These are phyloP conservation scores for Marchantia polymorpha DNA, from an alignment of 225 moss, liverwort and hornwort genomes.

Conservation along the genomic window DNA sequence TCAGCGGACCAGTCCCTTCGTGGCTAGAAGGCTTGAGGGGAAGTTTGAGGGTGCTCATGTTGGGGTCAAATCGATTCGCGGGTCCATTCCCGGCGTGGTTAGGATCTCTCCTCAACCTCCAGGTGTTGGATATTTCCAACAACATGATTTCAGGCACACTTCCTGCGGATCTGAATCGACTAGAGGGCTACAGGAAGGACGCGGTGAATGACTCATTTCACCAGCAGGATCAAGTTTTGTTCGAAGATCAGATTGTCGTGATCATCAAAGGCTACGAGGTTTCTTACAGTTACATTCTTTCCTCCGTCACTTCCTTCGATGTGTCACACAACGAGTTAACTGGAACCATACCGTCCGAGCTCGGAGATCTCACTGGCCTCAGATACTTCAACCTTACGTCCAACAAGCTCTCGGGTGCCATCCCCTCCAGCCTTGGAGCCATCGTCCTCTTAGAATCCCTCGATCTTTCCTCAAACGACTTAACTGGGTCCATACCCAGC, in stretches of 20 bases:
- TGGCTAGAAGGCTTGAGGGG: neutral
- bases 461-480: constrained; percentile 25
- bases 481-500: constrained; percentile 29
- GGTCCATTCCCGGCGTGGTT: constrained; percentile 1
- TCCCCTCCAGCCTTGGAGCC: constrained; percentile 29
- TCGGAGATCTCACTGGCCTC: constrained; percentile 29
- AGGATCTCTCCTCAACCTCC: neutral
- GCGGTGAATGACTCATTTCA: neutral
- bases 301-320: constrained; percentile 9
- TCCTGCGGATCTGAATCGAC: neutral
- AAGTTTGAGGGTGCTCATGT: neutral
- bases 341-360: constrained; percentile 31
- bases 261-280: too few relatives aligned
- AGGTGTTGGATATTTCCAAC: constrained; percentile 9
- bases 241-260: too few relatives aligned
- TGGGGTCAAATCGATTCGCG: neutral
- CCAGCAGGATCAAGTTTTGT: neutral
- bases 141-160: neutral
- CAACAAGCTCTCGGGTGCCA: constrained; percentile 27
- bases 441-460: constrained; percentile 20
- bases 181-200: neutral
- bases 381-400: constrained; percentile 25
- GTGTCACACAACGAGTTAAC: constrained; percentile 30
- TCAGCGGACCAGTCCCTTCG: neutral
- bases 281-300: neutral